Evolutionary conservation across 2,329 filamentous ascomycete species (phyloP), one percentile per base, ranked within the genome.

Genomic region (Lecanoromycetidae sp.): DNA sequence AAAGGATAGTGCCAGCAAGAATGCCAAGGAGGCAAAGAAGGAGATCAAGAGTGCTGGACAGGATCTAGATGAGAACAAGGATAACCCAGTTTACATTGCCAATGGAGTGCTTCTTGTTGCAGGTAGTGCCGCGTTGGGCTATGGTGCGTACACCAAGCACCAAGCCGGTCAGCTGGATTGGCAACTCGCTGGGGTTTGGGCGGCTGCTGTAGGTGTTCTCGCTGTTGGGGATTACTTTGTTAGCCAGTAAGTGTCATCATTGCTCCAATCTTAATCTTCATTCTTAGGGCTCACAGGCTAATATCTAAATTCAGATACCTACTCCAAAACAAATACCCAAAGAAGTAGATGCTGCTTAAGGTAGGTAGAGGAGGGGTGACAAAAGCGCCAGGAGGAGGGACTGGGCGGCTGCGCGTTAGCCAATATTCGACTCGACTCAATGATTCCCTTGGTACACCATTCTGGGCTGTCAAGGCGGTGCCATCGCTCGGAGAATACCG

Each of bases 251-350:
- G 68, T 63, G 26, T 27, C 25, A 17, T 17, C 15, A 10, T 15
- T 3, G 3, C 20, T 6, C 15, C 15, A 29, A 9, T n/a, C n/a
- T n/a, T 12, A 1, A 5, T 29, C 17, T 22, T 4, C 10, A 22
- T 13, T 1, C 6, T n/a, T 1, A 13, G 12, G n/a, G 5, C 23
- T 23, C 5, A 32, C 19, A n/a, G 20, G 46, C 38, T 45, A n/a
- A 23, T 13, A 4, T 13, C 13, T 12, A 7, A n/a, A n/a, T 7
- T 9, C 51, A 72, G 69, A 55, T 72, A 69, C 65, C 63, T 72
- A 46, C 60, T 71, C 53, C 65, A 70, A 57, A 71, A 71, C 62
- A 71, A 71, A 57, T 72, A 66, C 54, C 69, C 69, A 41, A 63
- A 63, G 46, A 69, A 71, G 60, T 69, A 66, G 56, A 53, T 22